A percentile compares a stretch with the other conserved stretches of the same genome.
Conservation (phyloP, 2,329 filamentous ascomycete genomes). For the Colletotrichum cordylinicola region DNA sequence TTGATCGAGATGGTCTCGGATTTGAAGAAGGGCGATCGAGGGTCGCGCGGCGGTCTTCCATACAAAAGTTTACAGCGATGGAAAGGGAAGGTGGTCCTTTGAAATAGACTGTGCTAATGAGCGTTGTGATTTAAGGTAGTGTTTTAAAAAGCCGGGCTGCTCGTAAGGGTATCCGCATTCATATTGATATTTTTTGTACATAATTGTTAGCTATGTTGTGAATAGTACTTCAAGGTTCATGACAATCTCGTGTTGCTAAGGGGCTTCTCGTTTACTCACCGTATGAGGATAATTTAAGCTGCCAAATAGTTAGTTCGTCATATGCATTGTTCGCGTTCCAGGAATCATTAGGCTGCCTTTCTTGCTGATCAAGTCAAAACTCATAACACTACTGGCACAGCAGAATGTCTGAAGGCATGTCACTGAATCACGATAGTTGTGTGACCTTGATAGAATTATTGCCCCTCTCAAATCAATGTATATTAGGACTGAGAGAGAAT, state of each 20-base stretch:
- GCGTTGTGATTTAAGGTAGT: background rate
- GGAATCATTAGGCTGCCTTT: background rate
- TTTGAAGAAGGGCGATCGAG: background rate
- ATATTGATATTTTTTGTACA: background rate
- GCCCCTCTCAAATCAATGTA: background rate
- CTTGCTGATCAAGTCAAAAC: background rate
- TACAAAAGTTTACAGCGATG: slow-evolving; percentile 3
- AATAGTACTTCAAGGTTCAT: background rate
- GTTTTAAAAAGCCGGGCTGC: background rate
- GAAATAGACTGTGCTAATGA: background rate
- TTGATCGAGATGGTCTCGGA: slow-evolving; percentile 6
- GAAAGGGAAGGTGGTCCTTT: background rate
- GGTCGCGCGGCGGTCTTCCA: background rate
- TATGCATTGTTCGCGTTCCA: background rate
- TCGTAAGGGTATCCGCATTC: background rate
- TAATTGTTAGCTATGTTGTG: background rate
- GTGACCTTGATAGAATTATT: background rate
- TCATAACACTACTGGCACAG: background rate
- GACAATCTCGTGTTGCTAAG: rapidly evolving
- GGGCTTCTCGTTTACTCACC: background rate
- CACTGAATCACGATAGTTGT: background rate
- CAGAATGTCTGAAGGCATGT: rapidly evolving
- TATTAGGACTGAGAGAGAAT: slow-evolving; percentile 2
- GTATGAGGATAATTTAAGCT: background rate
- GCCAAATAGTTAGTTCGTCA: background rate